A percentile compares a stretch with the other conserved stretches of the same genome.
Conservation (phyloP, 169 alveolate species). For the Babesia bovis region DNA sequence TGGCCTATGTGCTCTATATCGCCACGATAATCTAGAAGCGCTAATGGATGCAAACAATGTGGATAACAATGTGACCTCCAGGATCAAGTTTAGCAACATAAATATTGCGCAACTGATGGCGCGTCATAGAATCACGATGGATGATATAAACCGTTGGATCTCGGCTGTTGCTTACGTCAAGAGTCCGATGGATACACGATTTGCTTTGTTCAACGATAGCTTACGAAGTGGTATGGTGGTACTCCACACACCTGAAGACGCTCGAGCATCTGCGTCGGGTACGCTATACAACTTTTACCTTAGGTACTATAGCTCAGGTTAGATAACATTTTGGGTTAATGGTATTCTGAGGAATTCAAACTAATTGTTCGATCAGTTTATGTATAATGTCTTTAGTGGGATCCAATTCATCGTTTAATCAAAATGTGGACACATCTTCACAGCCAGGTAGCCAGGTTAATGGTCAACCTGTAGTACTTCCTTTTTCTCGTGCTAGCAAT, state of each 20-base stretch:
- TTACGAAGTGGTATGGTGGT: constrained; percentile 8
- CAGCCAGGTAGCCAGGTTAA: constrained; percentile 9
- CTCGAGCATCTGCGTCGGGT: constrained; percentile 5
- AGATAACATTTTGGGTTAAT: not conserved
- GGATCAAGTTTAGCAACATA: too few species aligned
- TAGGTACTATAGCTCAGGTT: constrained; percentile 17
- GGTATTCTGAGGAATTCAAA: not conserved
- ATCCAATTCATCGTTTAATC: constrained; percentile 17
- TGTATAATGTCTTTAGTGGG: constrained; percentile 23
- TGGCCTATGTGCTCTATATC: constrained; percentile 21
- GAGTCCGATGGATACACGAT: not conserved
- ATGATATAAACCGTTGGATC: not conserved
- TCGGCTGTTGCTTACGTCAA: not conserved
- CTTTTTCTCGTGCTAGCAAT: constrained; percentile 21
- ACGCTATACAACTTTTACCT: constrained; percentile 16
- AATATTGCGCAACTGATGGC: too few species aligned
- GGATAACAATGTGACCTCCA: too few species aligned
- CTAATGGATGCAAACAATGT: not conserved
- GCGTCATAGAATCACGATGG: not conserved
- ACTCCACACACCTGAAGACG: not conserved
- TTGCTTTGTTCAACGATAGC: not conserved
- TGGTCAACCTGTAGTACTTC: not conserved
- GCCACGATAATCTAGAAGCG: not conserved
- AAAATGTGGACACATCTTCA: constrained; percentile 2
- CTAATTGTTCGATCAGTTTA: not conserved